Percentiles rank a stretch among this genome's conserved stretches.
Evolutionary conservation across 805 yeast genomes (phyloP).

Genomic region (Dipodascopsis tothii): DNA sequence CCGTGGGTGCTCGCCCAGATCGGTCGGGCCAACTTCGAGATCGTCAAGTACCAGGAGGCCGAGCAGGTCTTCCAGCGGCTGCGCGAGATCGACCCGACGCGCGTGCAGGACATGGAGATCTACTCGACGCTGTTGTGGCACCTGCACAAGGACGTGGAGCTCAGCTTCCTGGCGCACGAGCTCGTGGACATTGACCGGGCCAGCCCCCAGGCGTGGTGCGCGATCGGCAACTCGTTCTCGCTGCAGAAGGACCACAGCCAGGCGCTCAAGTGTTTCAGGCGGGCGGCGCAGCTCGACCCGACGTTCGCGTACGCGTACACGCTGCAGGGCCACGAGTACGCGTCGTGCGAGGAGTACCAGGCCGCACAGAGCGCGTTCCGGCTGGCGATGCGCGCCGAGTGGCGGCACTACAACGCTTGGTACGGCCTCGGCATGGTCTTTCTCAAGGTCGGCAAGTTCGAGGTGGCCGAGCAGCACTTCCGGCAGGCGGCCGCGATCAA

Average conservation of each 20-base stretch:
- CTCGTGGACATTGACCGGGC: constrained; percentile 54
- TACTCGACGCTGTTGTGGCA: constrained; percentile 92
- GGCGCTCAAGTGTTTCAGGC: constrained; percentile 78
- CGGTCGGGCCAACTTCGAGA: constrained; percentile 79
- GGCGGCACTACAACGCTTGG: constrained; percentile 84
- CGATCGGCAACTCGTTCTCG: constrained; percentile 82
- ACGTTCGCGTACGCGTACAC: constrained; percentile 83
- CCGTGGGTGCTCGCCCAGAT: constrained; percentile 80
- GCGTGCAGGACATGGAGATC: constrained; percentile 83
- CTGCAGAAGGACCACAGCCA: constrained; percentile 77
- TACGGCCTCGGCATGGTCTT: constrained; percentile 95
- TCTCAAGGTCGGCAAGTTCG: constrained; percentile 74
- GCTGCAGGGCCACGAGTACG: constrained; percentile 85
- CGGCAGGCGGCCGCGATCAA: constrained; percentile 80
- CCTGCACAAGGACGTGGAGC: constrained; percentile 66
- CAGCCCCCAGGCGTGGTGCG: constrained; percentile 86
- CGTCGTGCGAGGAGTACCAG: constrained; percentile 83
- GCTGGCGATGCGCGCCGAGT: constrained; percentile 65
- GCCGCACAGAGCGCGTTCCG: constrained; percentile 79
- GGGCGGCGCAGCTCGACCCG: constrained; percentile 63
- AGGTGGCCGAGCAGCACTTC: constrained; percentile 78
- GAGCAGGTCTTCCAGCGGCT: constrained; percentile 55
- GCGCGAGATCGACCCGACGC: constrained; percentile 63
- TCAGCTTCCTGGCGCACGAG: constrained; percentile 79
- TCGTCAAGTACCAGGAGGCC: constrained; percentile 74